These are phyloP conservation scores for Bondarzewia mesenterica DNA, from an alignment of 1,284 basidiomycete species.

Conservation along the genomic window DNA sequence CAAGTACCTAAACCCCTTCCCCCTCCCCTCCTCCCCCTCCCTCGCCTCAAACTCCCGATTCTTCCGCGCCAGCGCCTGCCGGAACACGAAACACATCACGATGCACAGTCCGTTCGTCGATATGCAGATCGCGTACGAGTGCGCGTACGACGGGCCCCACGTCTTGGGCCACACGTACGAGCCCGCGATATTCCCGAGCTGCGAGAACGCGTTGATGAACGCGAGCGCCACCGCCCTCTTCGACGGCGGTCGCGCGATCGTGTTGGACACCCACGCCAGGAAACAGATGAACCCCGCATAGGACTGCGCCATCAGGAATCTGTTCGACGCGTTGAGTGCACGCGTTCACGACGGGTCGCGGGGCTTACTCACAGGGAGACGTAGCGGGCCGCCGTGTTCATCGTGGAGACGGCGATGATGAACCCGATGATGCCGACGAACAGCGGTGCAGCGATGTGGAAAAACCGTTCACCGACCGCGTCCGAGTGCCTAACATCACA, in stretches of 20 bases:
- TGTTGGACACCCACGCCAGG: constrained; percentile 65
- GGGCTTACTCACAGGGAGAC: constrained; percentile 50
- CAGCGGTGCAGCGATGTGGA: constrained; percentile 49
- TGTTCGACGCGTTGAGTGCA: constrained; percentile 21
- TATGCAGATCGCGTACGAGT: constrained; percentile 45
- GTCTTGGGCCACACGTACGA: constrained; percentile 46
- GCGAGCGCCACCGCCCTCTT: constrained; percentile 77
- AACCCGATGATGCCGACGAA: constrained; percentile 60
- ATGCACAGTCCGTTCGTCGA: constrained; percentile 37
- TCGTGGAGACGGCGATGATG: constrained; percentile 60
- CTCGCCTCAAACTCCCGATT: constrained; percentile 38
- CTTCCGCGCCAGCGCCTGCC: constrained; percentile 36
- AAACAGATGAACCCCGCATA: constrained; percentile 66
- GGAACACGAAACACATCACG: constrained; percentile 47
- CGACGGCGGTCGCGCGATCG: constrained; percentile 56
- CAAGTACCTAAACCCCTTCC: constrained; percentile 25
- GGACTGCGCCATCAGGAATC: constrained; percentile 71
- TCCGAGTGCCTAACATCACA: constrained; percentile 71
- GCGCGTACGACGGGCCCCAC: constrained; percentile 33
- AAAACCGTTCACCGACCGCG: constrained; percentile 53
- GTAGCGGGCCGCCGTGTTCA: constrained; percentile 61
- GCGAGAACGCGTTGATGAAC: constrained; percentile 65
- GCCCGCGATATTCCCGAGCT: constrained; percentile 67
- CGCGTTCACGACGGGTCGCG: background rate
- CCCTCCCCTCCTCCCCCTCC: constrained; percentile 25